phyloP scores from a whole-genome alignment of 208 protist species.

The Giardia duodenalis region DNA sequence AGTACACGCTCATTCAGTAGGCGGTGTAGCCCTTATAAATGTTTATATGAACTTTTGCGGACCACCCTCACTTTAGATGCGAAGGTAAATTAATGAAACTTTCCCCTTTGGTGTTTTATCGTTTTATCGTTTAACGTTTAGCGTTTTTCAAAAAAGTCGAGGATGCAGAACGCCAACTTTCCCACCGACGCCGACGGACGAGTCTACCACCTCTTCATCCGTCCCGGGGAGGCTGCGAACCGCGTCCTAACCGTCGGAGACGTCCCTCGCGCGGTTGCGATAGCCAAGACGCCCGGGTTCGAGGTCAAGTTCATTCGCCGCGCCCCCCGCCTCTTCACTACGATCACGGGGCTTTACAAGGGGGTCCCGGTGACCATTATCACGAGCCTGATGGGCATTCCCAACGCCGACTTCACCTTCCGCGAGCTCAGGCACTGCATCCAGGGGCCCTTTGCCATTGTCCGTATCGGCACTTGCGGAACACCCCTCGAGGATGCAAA shows the following conservation, averaged over 20 bases:
- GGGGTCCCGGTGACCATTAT: conserved; percentile 48
- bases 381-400: conserved; percentile 49
- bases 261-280: conserved; percentile 23
- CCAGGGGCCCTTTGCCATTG: conserved; percentile 44
- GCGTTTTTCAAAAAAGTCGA: not conserved
- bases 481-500: conserved; percentile 29
- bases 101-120: not conserved
- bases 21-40: too few relatives aligned
- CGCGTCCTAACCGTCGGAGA: conserved; percentile 49
- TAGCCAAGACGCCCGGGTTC: conserved; percentile 37
- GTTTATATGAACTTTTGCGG: too few relatives aligned
- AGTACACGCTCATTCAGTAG: conserved; percentile 4
- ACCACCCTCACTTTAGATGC: too few relatives aligned
- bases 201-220: conserved; percentile 50
- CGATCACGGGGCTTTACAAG: conserved; percentile 45
- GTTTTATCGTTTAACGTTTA: not conserved
- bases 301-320: conserved; percentile 24
- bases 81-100: too few relatives aligned
- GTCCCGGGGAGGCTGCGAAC: conserved; percentile 44
- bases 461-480: conserved; percentile 52
- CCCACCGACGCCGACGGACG: conserved; percentile 46
- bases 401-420: conserved; percentile 53
- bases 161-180: conserved; percentile 45
- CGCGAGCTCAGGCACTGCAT: conserved; percentile 45
- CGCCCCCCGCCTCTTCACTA: conserved; percentile 40